phyloP scores from a whole-genome alignment of 2,329 filamentous ascomycete species.

The Aspergillus puulaauensis region DNA sequence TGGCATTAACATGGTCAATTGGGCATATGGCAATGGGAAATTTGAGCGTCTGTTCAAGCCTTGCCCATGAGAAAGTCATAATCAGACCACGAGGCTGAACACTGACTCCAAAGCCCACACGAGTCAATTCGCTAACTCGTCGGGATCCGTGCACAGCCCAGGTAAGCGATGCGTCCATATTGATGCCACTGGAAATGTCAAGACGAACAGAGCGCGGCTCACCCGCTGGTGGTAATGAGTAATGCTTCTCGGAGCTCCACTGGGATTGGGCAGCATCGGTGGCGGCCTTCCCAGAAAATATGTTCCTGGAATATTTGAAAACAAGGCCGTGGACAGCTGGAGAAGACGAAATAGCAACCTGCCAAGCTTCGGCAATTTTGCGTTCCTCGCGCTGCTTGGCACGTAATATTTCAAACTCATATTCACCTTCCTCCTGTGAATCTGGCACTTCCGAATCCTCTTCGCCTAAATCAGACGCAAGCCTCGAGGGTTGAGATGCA shows the following conservation, averaged over 20 bases:
- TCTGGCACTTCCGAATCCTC: constrained; percentile 23
- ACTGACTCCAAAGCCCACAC: constrained; percentile 40
- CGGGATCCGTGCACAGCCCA: constrained; percentile 40
- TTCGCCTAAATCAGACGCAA: constrained; percentile 12
- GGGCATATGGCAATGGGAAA: constrained; percentile 41
- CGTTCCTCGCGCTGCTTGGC: constrained; percentile 20
- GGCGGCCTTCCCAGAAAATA: constrained; percentile 36
- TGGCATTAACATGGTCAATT: constrained; percentile 30
- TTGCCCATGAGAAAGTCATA: constrained; percentile 40
- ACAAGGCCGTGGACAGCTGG: constrained; percentile 30
- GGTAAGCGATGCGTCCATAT: constrained; percentile 27
- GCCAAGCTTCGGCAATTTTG: constrained; percentile 35
- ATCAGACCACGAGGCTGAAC: constrained; percentile 36
- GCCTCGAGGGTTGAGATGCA: constrained; percentile 24
- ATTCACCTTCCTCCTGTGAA: constrained; percentile 19
- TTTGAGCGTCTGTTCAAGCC: constrained; percentile 41
- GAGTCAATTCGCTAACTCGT: constrained; percentile 38
- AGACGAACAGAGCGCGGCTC: constrained; percentile 35
- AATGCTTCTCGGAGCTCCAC: constrained; percentile 43
- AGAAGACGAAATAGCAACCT: constrained; percentile 28
- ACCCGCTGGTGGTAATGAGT: constrained; percentile 28
- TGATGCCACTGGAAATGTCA: constrained; percentile 30
- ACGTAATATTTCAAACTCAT: constrained; percentile 15
- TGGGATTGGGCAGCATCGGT: constrained; percentile 36
- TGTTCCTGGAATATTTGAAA: constrained; percentile 36